These are phyloP conservation scores for Fusarium clavum DNA, from an alignment of 2,329 filamentous ascomycete genomes.

Conservation along the genomic window DNA sequence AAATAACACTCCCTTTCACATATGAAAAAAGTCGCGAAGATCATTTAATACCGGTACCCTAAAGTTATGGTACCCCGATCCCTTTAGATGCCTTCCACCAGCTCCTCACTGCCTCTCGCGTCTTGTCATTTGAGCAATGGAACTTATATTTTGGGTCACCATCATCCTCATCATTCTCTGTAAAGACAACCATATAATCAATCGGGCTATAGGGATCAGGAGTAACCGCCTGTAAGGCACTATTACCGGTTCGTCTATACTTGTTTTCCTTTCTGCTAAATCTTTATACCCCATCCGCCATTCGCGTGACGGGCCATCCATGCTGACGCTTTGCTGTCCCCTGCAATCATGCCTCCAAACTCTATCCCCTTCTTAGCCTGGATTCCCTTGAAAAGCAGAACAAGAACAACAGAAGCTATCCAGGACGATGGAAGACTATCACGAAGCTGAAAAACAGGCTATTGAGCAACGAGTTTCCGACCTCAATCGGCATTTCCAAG, in stretches of 20 bases:
- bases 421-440: background rate
- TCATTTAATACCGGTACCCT: fast-evolving
- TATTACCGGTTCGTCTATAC: background rate
- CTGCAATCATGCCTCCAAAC: background rate
- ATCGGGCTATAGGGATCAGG: background rate
- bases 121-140: background rate
- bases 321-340: background rate
- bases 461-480: background rate
- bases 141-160: background rate
- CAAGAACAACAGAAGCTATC: background rate
- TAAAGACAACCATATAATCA: background rate
- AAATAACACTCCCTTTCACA: background rate
- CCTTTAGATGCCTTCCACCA: constrained; percentile 1
- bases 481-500: background rate
- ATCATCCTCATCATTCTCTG: background rate
- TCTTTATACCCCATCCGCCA: constrained; percentile 7
- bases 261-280: background rate
- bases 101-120: background rate
- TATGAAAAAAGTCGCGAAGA: background rate
- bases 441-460: background rate
- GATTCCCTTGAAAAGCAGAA: background rate
- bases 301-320: constrained; percentile 7
- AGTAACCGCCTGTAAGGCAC: background rate
- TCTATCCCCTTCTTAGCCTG: background rate
- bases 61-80: background rate